Percentiles rank a stretch among this genome's conserved stretches.
Conservation (phyloP, 148 eudicot species). For the Amaranthus hypochondriacus region DNA sequence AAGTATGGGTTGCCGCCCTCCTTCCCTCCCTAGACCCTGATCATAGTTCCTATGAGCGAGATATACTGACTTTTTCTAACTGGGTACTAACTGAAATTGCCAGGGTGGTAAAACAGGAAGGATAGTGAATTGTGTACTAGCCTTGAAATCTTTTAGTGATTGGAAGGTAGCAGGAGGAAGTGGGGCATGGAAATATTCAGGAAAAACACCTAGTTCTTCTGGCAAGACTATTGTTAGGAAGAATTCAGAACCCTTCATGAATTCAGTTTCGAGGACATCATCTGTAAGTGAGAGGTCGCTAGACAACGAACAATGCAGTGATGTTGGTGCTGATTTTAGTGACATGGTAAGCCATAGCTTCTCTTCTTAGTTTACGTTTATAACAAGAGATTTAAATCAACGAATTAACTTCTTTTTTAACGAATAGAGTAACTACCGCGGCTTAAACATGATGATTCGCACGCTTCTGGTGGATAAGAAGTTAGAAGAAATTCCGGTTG, state of each 20-base stretch:
- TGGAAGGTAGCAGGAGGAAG: conserved; percentile 72
- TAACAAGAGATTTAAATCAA: background rate
- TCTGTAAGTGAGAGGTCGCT: conserved; percentile 51
- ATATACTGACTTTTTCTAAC: background rate
- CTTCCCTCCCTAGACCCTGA: too few species aligned
- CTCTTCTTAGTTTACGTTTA: conserved; percentile 8
- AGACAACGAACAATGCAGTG: conserved; percentile 40
- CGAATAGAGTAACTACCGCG: conserved; percentile 43
- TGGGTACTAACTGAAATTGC: conserved; percentile 9
- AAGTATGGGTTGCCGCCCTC: too few species aligned
- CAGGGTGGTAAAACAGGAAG: conserved; percentile 91
- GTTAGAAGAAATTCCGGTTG: conserved; percentile 72
- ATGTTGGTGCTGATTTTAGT: conserved; percentile 39
- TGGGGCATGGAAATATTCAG: conserved; percentile 59
- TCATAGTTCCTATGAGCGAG: too few species aligned
- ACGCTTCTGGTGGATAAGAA: conserved; percentile 68
- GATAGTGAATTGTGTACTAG: conserved; percentile 72
- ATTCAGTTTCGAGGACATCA: conserved; percentile 50
- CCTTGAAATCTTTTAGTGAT: conserved; percentile 58
- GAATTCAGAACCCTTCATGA: conserved; percentile 69
- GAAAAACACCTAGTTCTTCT: conserved; percentile 36
- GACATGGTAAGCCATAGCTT: conserved; percentile 46
- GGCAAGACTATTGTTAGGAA: conserved; percentile 50
- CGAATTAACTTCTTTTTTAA: conserved; percentile 5
- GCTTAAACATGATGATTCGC: conserved; percentile 58